Evolutionary conservation across 2,329 filamentous ascomycete genomes (phyloP).

Genomic region (Chalaropsis ovoidea): DNA sequence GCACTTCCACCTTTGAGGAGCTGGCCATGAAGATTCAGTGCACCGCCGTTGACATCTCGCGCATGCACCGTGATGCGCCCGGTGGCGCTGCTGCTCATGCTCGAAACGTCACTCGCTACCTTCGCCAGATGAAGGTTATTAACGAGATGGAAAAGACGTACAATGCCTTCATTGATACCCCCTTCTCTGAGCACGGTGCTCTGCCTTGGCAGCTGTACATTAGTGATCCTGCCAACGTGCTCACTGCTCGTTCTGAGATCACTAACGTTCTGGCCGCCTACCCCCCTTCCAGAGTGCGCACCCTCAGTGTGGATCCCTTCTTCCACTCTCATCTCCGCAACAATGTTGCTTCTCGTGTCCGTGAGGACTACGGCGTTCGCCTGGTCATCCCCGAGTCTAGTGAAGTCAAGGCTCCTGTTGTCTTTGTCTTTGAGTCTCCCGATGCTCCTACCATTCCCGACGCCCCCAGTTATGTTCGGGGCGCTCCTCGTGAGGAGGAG

Average conservation of each 20-base stretch:
- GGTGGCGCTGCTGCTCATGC: conserved; percentile 68
- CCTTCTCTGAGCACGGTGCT: conserved; percentile 56
- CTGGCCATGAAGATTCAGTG: conserved; percentile 79
- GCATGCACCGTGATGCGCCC: conserved; percentile 64
- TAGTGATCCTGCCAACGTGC: conserved; percentile 70
- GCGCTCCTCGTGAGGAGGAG: conserved; percentile 33
- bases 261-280: conserved; percentile 62
- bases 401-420: conserved; percentile 50
- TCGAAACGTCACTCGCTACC: conserved; percentile 75
- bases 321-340: conserved; percentile 63
- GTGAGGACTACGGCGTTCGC: conserved; percentile 61
- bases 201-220: conserved; percentile 84
- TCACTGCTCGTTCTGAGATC: conserved; percentile 65
- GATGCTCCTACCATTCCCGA: conserved; percentile 37
- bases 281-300: conserved; percentile 60
- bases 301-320: conserved; percentile 63
- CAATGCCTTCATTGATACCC: conserved; percentile 78
- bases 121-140: conserved; percentile 71
- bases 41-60: conserved; percentile 70
- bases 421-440: conserved; percentile 64
- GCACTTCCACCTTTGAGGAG: conserved; percentile 75
- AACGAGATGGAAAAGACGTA: conserved; percentile 70
- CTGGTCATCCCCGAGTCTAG: conserved; percentile 57
- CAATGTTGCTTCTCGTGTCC: conserved; percentile 52
- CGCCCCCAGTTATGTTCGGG: conserved; percentile 27